Evolutionary conservation across 2,329 filamentous ascomycete genomes (phyloP).

Genomic region (Lecanoromycetidae sp.): DNA sequence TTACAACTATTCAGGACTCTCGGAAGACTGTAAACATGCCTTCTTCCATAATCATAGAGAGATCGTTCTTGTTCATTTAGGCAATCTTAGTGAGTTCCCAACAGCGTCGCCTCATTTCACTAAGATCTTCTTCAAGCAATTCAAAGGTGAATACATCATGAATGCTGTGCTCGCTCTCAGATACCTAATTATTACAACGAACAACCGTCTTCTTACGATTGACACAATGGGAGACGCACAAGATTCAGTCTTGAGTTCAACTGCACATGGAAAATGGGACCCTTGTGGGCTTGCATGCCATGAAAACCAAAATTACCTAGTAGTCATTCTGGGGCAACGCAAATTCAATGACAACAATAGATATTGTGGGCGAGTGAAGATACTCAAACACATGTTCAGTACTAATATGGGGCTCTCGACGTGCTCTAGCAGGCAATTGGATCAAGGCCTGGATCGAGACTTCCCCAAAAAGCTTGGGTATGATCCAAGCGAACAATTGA

Average conservation of each 20-base stretch:
- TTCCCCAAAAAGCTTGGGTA: not conserved
- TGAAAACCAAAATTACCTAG: not conserved
- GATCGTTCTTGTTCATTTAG: not conserved
- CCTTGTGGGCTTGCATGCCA: slow-evolving; percentile 7
- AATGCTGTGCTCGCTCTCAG: not conserved
- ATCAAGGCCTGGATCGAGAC: not conserved
- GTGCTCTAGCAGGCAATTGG: not conserved
- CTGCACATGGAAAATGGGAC: slow-evolving; percentile 5
- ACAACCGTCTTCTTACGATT: not conserved
- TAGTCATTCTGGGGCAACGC: slow-evolving; percentile 5
- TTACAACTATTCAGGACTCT: not conserved
- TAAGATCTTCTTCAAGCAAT: not conserved
- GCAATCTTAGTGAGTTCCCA: not conserved
- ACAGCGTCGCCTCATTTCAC: not conserved
- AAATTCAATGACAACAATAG: not conserved
- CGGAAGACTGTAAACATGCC: not conserved
- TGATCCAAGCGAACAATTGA: not conserved
- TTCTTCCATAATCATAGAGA: not conserved
- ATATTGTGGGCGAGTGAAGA: not conserved
- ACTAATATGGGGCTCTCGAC: not conserved
- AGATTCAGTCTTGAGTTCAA: not conserved
- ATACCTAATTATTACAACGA: not conserved
- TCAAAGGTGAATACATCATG: not conserved
- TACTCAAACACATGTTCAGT: not conserved
- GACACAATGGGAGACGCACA: not conserved